Base-by-base conservation (phyloP, 176 grass and related monocot genomes). In the Musa beccarii region DNA sequence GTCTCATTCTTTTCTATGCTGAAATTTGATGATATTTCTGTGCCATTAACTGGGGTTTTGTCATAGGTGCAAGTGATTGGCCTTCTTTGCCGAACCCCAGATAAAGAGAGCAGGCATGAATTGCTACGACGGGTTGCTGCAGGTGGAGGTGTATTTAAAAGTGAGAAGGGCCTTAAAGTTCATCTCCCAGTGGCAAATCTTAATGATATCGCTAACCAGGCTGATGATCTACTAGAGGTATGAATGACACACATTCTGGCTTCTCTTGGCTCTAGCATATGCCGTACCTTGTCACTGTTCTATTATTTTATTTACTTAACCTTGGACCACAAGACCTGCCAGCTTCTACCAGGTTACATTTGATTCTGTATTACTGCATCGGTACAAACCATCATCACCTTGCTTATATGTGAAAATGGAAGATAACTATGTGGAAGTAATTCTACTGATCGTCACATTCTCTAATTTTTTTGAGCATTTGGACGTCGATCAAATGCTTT, bases 191-290 rank as follows among this genome's bases (percentile, higher is more conserved):
- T 78, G 29, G 86, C 88, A 79, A 98, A 98, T 84, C 89, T 93
- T 59, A 93, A 89, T 93, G 94, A 97, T 73, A 88, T 97, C 76
- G 90, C 90, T 53, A 93, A 91, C 83, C 94, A 97, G 81, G 90
- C 94, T 54, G 94, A 97, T 85, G 89, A 92, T 82, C 72, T 97
- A 11, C 63, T 97, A 25, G 94, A 97, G 88, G 94, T 97, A 89
- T 25, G 54, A 75, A 57, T 14, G 52, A 77, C 11, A 10, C 13
- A 8, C 8, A 7, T 51, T 50, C 10, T 63, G 2, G 19, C 6
- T 52, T 51, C 12, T 51, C 8, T 70, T 69, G 2, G n/a, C 10
- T 71, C 17, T 20, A 19, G 68, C 34, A 71, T 51, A 49, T 10
- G 19, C 8, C 2, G 12, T 17, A 53, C 11, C 11, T 21, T 53